phyloP scores from a whole-genome alignment of 2,329 filamentous ascomycete genomes.

The Fusarium compactum region DNA sequence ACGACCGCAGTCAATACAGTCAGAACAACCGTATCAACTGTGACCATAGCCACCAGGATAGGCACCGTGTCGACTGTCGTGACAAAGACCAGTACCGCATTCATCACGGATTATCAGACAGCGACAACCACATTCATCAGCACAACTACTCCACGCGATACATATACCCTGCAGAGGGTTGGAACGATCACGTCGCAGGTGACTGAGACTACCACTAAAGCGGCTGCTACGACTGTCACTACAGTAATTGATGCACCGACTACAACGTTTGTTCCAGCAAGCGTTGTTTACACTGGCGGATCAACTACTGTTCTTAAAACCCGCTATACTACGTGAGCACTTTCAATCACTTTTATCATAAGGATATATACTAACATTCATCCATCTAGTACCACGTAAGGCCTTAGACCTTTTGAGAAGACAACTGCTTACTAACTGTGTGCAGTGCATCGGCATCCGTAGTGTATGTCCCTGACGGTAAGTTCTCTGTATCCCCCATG shows the following conservation, averaged over 20 bases:
- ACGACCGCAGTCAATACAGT: not conserved
- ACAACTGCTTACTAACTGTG: too few relatives aligned
- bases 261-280: accelerated
- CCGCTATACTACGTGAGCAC: not conserved
- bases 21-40: not conserved
- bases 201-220: not conserved
- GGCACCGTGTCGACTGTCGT: not conserved
- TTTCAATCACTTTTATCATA: too few relatives aligned
- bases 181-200: not conserved
- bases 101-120: not conserved
- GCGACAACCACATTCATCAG: not conserved
- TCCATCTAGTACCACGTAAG: not conserved
- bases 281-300: not conserved
- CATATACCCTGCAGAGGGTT: not conserved
- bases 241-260: not conserved
- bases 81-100: not conserved
- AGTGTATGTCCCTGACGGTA: not conserved
- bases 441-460: not conserved
- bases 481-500: accelerated
- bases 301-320: not conserved
- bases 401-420: too few relatives aligned
- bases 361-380: not conserved
- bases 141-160: not conserved
- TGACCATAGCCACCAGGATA: not conserved
- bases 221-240: not conserved